phyloP scores from a whole-genome alignment of 2,329 filamentous ascomycete genomes.

The Paradendryphiella salina region DNA sequence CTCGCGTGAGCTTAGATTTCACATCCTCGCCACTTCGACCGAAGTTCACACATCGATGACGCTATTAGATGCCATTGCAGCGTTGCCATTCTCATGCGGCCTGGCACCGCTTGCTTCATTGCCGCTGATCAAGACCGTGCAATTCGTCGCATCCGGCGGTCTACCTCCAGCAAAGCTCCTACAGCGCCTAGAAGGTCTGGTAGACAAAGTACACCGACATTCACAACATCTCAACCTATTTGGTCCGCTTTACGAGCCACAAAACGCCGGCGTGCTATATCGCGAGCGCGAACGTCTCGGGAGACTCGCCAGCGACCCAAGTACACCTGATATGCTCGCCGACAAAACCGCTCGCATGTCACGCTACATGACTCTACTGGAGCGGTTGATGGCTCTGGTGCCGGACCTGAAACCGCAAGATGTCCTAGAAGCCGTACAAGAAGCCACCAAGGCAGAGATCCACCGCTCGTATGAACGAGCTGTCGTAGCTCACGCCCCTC shows the following conservation, averaged over 20 bases:
- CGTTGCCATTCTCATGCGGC: slow-evolving; percentile 35
- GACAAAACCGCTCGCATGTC: slow-evolving; percentile 37
- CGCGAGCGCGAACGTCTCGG: slow-evolving; percentile 36
- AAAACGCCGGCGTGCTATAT: slow-evolving; percentile 30
- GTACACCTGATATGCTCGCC: slow-evolving; percentile 21
- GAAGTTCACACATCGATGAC: slow-evolving; percentile 19
- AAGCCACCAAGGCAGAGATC: slow-evolving; percentile 29
- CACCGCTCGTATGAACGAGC: slow-evolving; percentile 30
- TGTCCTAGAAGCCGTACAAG: slow-evolving; percentile 23
- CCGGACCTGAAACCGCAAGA: slow-evolving; percentile 28
- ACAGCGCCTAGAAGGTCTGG: slow-evolving; percentile 41
- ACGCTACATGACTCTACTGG: slow-evolving; percentile 35
- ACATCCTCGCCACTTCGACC: slow-evolving; percentile 23
- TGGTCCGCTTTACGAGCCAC: slow-evolving; percentile 32
- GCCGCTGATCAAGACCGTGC: slow-evolving; percentile 29
- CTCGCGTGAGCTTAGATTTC: slow-evolving; percentile 23
- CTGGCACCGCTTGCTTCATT: slow-evolving; percentile 31
- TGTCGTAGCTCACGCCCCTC: slow-evolving; percentile 10
- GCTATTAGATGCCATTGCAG: slow-evolving; percentile 34
- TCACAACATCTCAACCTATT: slow-evolving; percentile 33
- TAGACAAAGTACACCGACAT: slow-evolving; percentile 41
- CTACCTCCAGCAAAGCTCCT: slow-evolving; percentile 35
- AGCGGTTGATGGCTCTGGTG: slow-evolving; percentile 36
- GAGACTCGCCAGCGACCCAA: slow-evolving; percentile 22
- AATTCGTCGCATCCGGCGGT: slow-evolving; percentile 35